Base-by-base conservation (phyloP, 768 basidiomycete species). In the Amanita phalloides region DNA sequence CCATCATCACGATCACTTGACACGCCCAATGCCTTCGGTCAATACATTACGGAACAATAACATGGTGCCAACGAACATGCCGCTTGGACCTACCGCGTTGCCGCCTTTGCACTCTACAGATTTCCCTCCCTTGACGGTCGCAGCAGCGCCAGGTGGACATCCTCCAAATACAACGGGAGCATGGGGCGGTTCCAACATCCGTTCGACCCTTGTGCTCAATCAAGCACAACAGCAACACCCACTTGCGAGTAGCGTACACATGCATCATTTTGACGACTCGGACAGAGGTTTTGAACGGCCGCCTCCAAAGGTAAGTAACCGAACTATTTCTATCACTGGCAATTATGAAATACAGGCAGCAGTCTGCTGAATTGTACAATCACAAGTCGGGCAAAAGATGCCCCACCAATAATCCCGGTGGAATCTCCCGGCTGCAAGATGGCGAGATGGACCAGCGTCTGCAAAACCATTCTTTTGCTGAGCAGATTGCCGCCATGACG, bases 51-150 rank as follows among this genome's bases (percentile, higher is more conserved):
- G 68, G 33, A 61, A 59, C 20, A 60, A 66, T 52, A 66, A 68
- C 41, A 58, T 60, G 49, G 56, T 65, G 38, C 70, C 70, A 17
- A 59, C 57, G 5, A 60, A 54, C 41, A 54, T 57, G 43, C 54
- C 60, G 14, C 58, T 65, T 21, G 46, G 62, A 58, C 47, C 60
- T 48, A 65, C 66, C 48, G 69, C 68, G 53, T 60, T 60, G 46
- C 61, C 70, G 0, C 69, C 72, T 43, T 70, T 79, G 35, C 78
- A 83, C 44, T 62, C 80, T 6, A 78, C 70, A 3, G 86, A 89
- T 65, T 88, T 88, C 56, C 86, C 86, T 4, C 86, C 86, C 8
- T 66, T 88, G 41, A 74, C 75, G 9, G 68, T 78, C 8, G 62
- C 65, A 38, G 61, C 70, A 20, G 63, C 65, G 26, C 61, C 65